phyloP scores from a whole-genome alignment of 2,329 filamentous ascomycete species.

The Thielaviopsis punctulata region DNA sequence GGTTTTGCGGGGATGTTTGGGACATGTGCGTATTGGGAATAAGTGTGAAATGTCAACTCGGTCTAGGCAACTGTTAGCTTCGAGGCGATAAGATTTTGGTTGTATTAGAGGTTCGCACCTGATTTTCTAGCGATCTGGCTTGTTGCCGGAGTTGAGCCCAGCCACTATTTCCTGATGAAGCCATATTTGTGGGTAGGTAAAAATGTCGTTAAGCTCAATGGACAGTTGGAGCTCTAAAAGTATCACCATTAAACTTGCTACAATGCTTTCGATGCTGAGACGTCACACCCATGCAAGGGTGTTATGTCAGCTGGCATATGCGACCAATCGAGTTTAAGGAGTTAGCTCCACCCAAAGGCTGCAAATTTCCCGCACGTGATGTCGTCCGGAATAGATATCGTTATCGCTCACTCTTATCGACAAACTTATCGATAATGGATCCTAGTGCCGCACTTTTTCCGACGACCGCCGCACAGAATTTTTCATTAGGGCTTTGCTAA shows the following conservation, averaged over 20 bases:
- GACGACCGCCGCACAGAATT: slow-evolving; percentile 7
- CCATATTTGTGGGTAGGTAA: slow-evolving; percentile 4
- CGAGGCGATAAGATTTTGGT: neutral
- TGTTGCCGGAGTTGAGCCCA: slow-evolving; percentile 95
- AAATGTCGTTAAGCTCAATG: neutral
- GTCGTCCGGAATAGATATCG: slow-evolving; percentile 16
- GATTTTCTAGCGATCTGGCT: slow-evolving; percentile 71
- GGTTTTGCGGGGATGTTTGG: slow-evolving; percentile 67
- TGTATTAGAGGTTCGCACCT: slow-evolving; percentile 37
- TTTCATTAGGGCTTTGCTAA: slow-evolving; percentile 11
- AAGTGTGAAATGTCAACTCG: slow-evolving; percentile 65
- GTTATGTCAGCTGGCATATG: slow-evolving; percentile 9
- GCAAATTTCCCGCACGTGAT: neutral
- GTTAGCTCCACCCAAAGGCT: neutral
- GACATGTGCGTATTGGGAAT: slow-evolving; percentile 77
- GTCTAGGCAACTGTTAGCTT: slow-evolving; percentile 37
- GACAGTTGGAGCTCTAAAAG: slow-evolving; percentile 6
- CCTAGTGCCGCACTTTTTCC: slow-evolving; percentile 8
- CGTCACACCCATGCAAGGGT: slow-evolving; percentile 7
- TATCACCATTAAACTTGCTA: slow-evolving; percentile 2
- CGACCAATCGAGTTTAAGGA: neutral
- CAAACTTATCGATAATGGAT: slow-evolving; percentile 13
- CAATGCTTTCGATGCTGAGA: neutral
- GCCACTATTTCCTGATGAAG: slow-evolving; percentile 35
- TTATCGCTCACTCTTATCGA: neutral